A percentile compares a stretch with the other conserved stretches of the same genome.
Conservation (phyloP, 768 basidiomycete genomes). For the Russula earlei region DNA sequence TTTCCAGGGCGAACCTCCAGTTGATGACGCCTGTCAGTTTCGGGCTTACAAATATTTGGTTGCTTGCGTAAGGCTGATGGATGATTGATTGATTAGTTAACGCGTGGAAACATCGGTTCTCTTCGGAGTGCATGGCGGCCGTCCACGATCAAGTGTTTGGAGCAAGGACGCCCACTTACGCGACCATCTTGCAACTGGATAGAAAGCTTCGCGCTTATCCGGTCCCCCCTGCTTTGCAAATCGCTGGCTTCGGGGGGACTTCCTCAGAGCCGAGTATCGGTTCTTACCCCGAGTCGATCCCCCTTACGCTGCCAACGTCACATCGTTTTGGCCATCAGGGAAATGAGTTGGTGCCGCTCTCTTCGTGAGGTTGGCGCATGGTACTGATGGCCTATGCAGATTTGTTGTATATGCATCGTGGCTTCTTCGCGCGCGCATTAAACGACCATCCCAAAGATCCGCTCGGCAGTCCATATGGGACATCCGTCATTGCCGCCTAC, state of each 20-base stretch:
- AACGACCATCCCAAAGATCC: constrained; percentile 55
- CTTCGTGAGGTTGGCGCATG: background rate
- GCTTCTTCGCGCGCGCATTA: constrained; percentile 62
- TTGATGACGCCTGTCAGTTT: constrained; percentile 38
- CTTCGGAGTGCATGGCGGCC: constrained; percentile 49
- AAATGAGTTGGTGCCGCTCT: constrained; percentile 42
- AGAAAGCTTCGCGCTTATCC: constrained; percentile 54
- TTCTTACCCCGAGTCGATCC: constrained; percentile 41
- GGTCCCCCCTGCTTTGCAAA: constrained; percentile 53
- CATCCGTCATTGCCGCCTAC: constrained; percentile 60
- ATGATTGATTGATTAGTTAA: constrained; percentile 40
- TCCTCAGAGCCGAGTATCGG: constrained; percentile 21
- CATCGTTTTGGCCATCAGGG: constrained; percentile 54
- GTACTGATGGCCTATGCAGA: constrained; percentile 1
- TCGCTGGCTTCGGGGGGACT: constrained; percentile 49
- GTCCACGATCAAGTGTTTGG: constrained; percentile 65
- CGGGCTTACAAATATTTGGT: constrained; percentile 43
- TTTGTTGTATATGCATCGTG: constrained; percentile 60
- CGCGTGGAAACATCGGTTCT: constrained; percentile 63
- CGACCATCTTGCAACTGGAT: constrained; percentile 53
- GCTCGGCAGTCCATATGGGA: constrained; percentile 58
- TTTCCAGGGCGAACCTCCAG: constrained; percentile 41
- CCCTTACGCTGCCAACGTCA: constrained; percentile 62
- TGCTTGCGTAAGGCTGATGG: background rate
- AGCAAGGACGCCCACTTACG: constrained; percentile 50